Base-by-base conservation (phyloP, 306 rosid species). In the Gastrolobium villosum region DNA sequence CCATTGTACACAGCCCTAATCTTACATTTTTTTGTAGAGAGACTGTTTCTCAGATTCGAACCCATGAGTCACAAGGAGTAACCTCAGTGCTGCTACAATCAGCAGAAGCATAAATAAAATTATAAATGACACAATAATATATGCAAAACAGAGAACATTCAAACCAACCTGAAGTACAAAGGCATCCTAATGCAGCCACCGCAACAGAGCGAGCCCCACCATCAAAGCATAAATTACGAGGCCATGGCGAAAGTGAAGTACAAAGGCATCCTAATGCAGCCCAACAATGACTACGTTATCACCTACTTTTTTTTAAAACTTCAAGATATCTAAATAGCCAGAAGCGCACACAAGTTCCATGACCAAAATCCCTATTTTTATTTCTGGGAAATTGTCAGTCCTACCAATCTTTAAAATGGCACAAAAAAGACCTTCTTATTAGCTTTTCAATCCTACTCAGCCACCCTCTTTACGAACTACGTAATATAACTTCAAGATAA, bases 131-230 rank as follows among this genome's bases (percentile, higher is more conserved):
- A 59, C 14, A 40, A 39, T 28, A 81, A 49, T 26, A 66, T 63
- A 77, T 14, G 10, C 40, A 44, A 61, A 48, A 26, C 5, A 62
- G 26, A 26, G 20, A 75, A 48, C 63, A 41, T 6, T 20, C 13
- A 26, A 80, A 41, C 34, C 36, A 63, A 93, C 98, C 92, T 92
- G 97, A 81, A 93, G n/a, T n/a, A n/a, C n/a, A n/a, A n/a, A n/a
- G n/a, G n/a, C n/a, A n/a, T n/a, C n/a, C n/a, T n/a, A n/a, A n/a
- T n/a, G n/a, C n/a, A n/a, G n/a, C n/a, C n/a, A n/a, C n/a, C n/a
- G n/a, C n/a, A n/a, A n/a, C n/a, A n/a, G n/a, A n/a, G n/a, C n/a
- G n/a, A n/a, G n/a, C n/a, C n/a, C n/a, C n/a, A n/a, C n/a, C n/a
- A n/a, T n/a, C n/a, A n/a, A n/a, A n/a, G n/a, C n/a, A n/a, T n/a